Conservation (phyloP, 768 basidiomycete species). For the Kwoniella sp. region DNA sequence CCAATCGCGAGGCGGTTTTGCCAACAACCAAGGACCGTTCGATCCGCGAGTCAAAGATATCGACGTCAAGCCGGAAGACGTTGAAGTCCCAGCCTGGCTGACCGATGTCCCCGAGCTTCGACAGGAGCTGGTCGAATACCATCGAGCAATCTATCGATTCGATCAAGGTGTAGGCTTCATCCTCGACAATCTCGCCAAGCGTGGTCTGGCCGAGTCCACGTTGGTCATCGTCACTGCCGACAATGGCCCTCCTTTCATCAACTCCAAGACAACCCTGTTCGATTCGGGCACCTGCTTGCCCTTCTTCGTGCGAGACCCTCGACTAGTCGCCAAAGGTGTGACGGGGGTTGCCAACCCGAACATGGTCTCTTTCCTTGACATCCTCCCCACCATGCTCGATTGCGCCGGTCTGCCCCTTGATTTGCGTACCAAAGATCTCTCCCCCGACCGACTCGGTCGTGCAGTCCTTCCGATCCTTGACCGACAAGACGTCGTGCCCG, state of each 20-base stretch:
- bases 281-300: slow-evolving; percentile 36
- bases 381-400: slow-evolving; percentile 31
- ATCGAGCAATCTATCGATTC: slow-evolving; percentile 27
- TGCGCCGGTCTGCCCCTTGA: slow-evolving; percentile 6
- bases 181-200: slow-evolving; percentile 15
- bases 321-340: background rate
- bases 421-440: slow-evolving; percentile 2
- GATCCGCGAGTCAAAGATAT: slow-evolving; percentile 13
- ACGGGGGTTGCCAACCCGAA: slow-evolving; percentile 22
- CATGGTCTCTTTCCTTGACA: slow-evolving; percentile 34
- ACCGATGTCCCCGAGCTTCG: slow-evolving; percentile 24
- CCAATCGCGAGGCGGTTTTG: slow-evolving; percentile 28
- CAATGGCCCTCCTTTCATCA: slow-evolving; percentile 40
- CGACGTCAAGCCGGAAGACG: slow-evolving; percentile 6
- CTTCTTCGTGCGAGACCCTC: slow-evolving; percentile 28
- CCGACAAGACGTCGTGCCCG: slow-evolving; percentile 12
- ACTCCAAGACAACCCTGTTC: slow-evolving; percentile 38
- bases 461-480: slow-evolving; percentile 26
- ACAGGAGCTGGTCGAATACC: slow-evolving; percentile 28
- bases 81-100: slow-evolving; percentile 26
- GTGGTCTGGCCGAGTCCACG: slow-evolving; percentile 23
- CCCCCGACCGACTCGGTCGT: slow-evolving; percentile 21
- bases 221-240: slow-evolving; percentile 31
- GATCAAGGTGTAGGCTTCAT: slow-evolving; percentile 37
- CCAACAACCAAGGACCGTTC: slow-evolving; percentile 15